A percentile compares a stretch with the other conserved stretches of the same genome.
These are phyloP conservation scores for Cerioporus squamosus DNA, from an alignment of 1,284 basidiomycete genomes.

Conservation along the genomic window DNA sequence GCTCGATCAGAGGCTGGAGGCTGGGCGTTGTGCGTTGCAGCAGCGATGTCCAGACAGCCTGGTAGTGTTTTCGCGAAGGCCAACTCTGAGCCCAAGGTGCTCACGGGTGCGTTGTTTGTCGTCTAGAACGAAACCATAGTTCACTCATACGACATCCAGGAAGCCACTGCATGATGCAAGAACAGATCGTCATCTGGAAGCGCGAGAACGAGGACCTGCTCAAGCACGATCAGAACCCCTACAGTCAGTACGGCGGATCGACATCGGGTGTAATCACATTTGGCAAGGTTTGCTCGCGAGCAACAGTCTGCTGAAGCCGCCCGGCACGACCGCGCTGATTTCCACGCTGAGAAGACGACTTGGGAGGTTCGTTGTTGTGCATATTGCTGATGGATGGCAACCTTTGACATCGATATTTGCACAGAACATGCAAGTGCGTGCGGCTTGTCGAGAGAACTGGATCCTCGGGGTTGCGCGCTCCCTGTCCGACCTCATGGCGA, in stretches of 20 bases:
- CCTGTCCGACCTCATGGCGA: slow-evolving; percentile 85
- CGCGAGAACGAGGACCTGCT: slow-evolving; percentile 65
- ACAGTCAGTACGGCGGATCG: slow-evolving; percentile 67
- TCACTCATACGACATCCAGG: slow-evolving; percentile 43
- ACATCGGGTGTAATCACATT: slow-evolving; percentile 67
- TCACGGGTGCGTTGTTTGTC: slow-evolving; percentile 55
- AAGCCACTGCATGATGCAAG: slow-evolving; percentile 67
- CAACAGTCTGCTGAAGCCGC: slow-evolving; percentile 65
- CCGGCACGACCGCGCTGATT: slow-evolving; percentile 83
- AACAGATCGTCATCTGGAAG: slow-evolving; percentile 57
- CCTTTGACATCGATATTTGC: no score
- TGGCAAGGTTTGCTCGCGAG: slow-evolving; percentile 66
- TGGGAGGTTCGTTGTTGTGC: slow-evolving; percentile 77
- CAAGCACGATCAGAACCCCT: slow-evolving; percentile 69
- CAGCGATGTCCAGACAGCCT: slow-evolving; percentile 70
- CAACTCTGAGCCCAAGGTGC: slow-evolving; percentile 77
- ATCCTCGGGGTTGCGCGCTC: slow-evolving; percentile 80
- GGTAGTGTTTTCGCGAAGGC: slow-evolving; percentile 78
- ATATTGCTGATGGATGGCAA: no score
- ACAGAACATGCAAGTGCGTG: slow-evolving; percentile 78
- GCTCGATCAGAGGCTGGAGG: slow-evolving; percentile 76
- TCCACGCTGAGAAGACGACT: slow-evolving; percentile 90
- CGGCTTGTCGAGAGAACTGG: slow-evolving; percentile 88
- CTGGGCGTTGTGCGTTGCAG: slow-evolving; percentile 69
- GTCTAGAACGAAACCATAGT: neutral